Base-by-base conservation (phyloP, 345 rosid genomes). In the Sapria himalayana region DNA sequence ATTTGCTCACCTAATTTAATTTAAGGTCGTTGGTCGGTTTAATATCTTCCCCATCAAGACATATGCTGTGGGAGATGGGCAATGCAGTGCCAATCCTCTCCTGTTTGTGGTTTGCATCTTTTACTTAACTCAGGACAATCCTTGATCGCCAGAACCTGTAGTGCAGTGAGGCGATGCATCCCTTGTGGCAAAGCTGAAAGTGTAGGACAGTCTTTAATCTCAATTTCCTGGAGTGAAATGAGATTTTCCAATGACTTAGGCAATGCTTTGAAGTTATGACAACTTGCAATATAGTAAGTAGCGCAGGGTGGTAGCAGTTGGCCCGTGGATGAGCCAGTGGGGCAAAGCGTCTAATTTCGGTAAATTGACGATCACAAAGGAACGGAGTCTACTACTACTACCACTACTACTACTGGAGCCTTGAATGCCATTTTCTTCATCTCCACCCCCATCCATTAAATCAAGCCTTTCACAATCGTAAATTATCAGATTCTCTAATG, bases 61-160 rank as follows among this genome's bases (percentile, higher is more conserved):
- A 4, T 14, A 53, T 33, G n/a, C 5, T 40, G 22, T 6, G 41
- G 54, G 23, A 58, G 4, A 33, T 58, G 63, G 17, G 54, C 36
- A 11, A 63, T 63, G 39, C 47, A 53, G 7, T 32, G 19, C 68
- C 63, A 62, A 52, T 53, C 68, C 10, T 45, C 63, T 22, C 63
- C 41, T 9, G 19, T 25, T 25, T 15, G 33, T n/a, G 20, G 33
- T 8, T 25, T 21, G 32, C 58, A 58, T 34, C 48, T 32, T 15
- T 18, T 25, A 7, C 33, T 20, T 3, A 50, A 17, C 1, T 33
- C 44, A 9, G 31, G 36, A 35, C 57, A 58, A 12, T 29, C 12
- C 19, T 22, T 25, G 17, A 57, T 49, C 7, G 5, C 4, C 33
- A 58, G 48, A 33, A 35, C 43, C 46, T 11, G 32, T 29, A 63